Base-by-base conservation (phyloP, 257 asterid genomes). In the Solanum chmielewskii region DNA sequence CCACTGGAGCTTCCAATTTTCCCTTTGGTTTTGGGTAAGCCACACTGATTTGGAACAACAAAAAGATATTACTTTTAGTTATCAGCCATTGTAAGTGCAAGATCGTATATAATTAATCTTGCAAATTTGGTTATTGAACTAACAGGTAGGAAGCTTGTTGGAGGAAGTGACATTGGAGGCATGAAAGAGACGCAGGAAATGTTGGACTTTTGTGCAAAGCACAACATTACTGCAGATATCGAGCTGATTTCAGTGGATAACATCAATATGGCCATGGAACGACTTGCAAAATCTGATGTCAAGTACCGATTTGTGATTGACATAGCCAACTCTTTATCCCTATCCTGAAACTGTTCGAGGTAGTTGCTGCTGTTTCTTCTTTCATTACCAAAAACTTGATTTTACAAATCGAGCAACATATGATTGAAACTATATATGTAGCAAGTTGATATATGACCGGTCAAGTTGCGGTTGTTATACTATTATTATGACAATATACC, bases 281-380 rank as follows among this genome's bases (percentile, higher is more conserved):
- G 95, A 3, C 92, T 94, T 21, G 94, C 93, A 73, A 93, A 91
- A 83, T 90, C 94, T 1, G 94, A 94, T 77, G 98, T 94, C 56
- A 91, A 86, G 86, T 94, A 93, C 44, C 94, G 98, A 6, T 94
- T 94, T 70, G 95, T 94, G 89, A 92, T 94, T 80, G 98, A 94
- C 59, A 83, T 94, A 27, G 93, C 90, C 4, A 93, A 88, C 66
- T 91, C 97, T 42, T 68, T 94, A 52, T 81, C 90, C 78, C 83
- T 31, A 44, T 70, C 20, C 33, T 31, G 25, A 37, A 37, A n/a
- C 13, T 2, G 39, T 44, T 76, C 56, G 23, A 76, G 25, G 14
- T 76, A 42, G 64, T 56, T 56, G 64, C 11, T 18, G 25, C 64
- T 18, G 64, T n/a, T 56, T 56, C 83, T 41, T 76, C 60, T 14